These are phyloP conservation scores for Boletus insuetus DNA, from an alignment of 768 basidiomycete genomes.

Conservation along the genomic window DNA sequence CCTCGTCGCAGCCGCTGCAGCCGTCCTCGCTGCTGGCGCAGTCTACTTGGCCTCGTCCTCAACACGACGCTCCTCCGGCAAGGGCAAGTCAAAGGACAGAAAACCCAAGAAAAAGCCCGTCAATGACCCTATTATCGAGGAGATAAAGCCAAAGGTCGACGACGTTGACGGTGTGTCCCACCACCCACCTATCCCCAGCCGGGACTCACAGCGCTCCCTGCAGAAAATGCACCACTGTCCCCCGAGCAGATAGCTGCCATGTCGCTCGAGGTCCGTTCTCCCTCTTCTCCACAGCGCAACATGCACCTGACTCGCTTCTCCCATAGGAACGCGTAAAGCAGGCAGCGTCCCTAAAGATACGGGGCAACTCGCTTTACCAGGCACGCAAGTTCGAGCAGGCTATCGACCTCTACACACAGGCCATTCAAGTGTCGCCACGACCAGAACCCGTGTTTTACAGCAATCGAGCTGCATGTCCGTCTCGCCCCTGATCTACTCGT, in stretches of 20 bases:
- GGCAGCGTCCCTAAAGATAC: slow-evolving; percentile 64
- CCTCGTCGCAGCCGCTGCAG: slow-evolving; percentile 69
- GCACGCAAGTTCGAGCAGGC: slow-evolving; percentile 58
- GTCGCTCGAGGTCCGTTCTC: slow-evolving; percentile 51
- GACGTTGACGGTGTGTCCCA: slow-evolving; percentile 32
- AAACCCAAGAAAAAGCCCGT: slow-evolving; percentile 50
- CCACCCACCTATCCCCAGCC: not conserved
- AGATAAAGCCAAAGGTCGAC: slow-evolving; percentile 49
- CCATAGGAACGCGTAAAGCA: slow-evolving; percentile 60
- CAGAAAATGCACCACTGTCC: slow-evolving; percentile 45
- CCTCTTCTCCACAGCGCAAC: not conserved
- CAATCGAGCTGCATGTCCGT: slow-evolving; percentile 93
- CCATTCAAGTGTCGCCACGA: slow-evolving; percentile 70
- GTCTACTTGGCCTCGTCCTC: slow-evolving; percentile 63
- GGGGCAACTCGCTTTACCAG: slow-evolving; percentile 72
- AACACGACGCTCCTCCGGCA: slow-evolving; percentile 34
- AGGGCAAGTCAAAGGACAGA: slow-evolving; percentile 48
- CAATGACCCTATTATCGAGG: slow-evolving; percentile 80
- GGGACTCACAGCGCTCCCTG: slow-evolving; percentile 4
- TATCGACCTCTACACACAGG: slow-evolving; percentile 66
- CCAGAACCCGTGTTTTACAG: slow-evolving; percentile 93
- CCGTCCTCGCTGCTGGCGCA: slow-evolving; percentile 66
- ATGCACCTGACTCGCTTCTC: slow-evolving; percentile 10
- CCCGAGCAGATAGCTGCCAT: slow-evolving; percentile 56
- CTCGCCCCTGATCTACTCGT: not conserved